Evolutionary conservation across 139 green algal genomes (phyloP), one percentile per base, ranked within the genome.

Genomic region (Coelastrella sp.): DNA sequence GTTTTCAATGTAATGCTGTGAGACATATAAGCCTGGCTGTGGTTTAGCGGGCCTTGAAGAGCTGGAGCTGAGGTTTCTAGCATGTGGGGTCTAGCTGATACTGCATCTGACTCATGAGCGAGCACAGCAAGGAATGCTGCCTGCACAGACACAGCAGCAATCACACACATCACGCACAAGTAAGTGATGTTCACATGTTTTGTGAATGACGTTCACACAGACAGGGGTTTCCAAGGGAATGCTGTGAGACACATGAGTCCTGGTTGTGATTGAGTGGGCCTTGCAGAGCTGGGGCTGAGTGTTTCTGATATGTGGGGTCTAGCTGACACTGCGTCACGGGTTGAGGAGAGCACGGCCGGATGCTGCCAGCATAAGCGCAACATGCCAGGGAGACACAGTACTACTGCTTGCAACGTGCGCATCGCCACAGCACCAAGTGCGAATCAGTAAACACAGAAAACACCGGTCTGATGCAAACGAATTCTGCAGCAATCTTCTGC

Each of bases 21-120:
- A 2, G 10, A 71, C 61, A 71, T n/a, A n/a, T n/a, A n/a, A n/a
- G n/a, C n/a, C n/a, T n/a, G n/a, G n/a, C 80, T 65, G 1, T 4
- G 11, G 89, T 92, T 92, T 3, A 92, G 74, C 11, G 89, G 89
- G 7, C 81, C 81, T 74, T 89, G 89, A 3, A 92, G 74, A 0
- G 61, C 73, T 60, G 89, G 89, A 17, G 82, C 73, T 58, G 58
- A 14, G 5, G 89, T 92, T 23, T 89, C 82, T 0, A 92, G 82
- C 73, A 89, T 32, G 47, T 92, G 89, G 14, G 89, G 82, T 20
- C 60, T 19, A 73, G 80, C 89, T 77, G 74, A 85, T 2, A 85
- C 68, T 73, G 71, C 74, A 11, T 79, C 61, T 17, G 71, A 68
- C 23, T 71, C 47, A 22, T 87, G 58, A 0, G 74, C 11, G 7